Conservation (phyloP, 768 basidiomycete species). For the Phanerochaete carnosa region DNA sequence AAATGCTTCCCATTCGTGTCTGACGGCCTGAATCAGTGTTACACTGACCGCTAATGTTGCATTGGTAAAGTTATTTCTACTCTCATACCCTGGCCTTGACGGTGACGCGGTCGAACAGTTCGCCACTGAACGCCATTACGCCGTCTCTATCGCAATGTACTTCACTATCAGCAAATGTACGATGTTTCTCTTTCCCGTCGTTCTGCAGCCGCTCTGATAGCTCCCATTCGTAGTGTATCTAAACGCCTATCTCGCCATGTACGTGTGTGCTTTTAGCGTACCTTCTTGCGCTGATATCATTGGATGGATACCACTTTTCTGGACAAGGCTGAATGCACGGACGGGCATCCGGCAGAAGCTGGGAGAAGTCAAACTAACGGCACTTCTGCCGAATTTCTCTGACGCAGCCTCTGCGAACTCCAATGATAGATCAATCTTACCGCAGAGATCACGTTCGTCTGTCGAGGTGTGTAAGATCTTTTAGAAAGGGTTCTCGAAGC, state of each 20-base stretch:
- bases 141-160: not conserved
- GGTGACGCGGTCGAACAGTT: not conserved
- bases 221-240: not conserved
- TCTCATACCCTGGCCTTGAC: too few relatives aligned
- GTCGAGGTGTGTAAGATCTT: too few relatives aligned
- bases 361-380: too few relatives aligned
- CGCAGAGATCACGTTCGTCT: too few relatives aligned
- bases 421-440: too few relatives aligned
- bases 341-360: not conserved
- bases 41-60: not conserved
- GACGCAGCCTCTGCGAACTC: too few relatives aligned
- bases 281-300: not conserved
- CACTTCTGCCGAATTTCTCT: too few relatives aligned
- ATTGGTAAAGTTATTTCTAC: not conserved
- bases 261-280: not conserved
- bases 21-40: not conserved
- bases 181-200: not conserved
- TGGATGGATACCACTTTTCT: too few relatives aligned
- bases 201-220: not conserved
- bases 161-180: not conserved
- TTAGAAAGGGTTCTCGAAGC: too few relatives aligned
- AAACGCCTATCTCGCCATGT: constrained; percentile 7
- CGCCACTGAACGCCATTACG: not conserved
- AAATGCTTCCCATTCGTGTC: too few relatives aligned
- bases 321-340: not conserved